phyloP scores from a whole-genome alignment of 2,329 filamentous ascomycete genomes.

The Aspergillus thermomutatus region DNA sequence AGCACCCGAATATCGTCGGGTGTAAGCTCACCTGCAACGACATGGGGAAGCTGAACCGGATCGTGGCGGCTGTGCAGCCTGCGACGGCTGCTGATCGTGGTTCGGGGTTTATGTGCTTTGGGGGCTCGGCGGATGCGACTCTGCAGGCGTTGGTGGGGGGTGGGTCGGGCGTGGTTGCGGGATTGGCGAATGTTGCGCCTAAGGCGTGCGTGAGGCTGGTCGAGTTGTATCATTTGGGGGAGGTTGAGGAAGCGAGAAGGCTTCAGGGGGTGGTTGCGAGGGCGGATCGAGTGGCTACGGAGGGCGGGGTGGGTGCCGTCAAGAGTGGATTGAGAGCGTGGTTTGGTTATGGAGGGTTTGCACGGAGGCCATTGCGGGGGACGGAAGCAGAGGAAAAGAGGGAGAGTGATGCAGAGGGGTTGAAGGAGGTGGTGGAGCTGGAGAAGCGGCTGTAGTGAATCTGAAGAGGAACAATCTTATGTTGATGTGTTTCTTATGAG shows the following conservation, averaged over 20 bases:
- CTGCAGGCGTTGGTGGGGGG: constrained; percentile 68
- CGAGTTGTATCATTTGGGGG: constrained; percentile 59
- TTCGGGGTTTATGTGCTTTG: constrained; percentile 68
- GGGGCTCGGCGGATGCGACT: constrained; percentile 71
- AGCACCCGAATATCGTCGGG: constrained; percentile 57
- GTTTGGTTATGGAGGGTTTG: constrained; percentile 63
- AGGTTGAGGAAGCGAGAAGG: constrained; percentile 57
- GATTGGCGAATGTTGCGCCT: constrained; percentile 68
- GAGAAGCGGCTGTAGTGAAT: constrained; percentile 10
- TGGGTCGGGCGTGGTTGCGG: constrained; percentile 68
- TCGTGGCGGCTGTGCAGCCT: constrained; percentile 58
- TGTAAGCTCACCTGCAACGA: constrained; percentile 64
- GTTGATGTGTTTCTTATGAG: too few species aligned
- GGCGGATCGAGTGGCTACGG: constrained; percentile 68
- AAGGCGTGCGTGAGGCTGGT: constrained; percentile 60
- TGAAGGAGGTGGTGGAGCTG: constrained; percentile 15
- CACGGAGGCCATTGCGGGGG: constrained; percentile 50
- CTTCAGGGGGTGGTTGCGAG: constrained; percentile 64
- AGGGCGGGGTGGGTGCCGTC: constrained; percentile 66
- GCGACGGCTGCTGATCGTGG: constrained; percentile 66
- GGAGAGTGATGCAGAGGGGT: not conserved
- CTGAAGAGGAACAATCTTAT: too few species aligned
- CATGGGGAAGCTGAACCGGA: constrained; percentile 61
- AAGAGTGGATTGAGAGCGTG: constrained; percentile 63
- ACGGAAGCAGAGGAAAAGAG: constrained; percentile 2